These are phyloP conservation scores for Eucalyptus coolabah DNA, from an alignment of 345 rosid species.

Conservation along the genomic window DNA sequence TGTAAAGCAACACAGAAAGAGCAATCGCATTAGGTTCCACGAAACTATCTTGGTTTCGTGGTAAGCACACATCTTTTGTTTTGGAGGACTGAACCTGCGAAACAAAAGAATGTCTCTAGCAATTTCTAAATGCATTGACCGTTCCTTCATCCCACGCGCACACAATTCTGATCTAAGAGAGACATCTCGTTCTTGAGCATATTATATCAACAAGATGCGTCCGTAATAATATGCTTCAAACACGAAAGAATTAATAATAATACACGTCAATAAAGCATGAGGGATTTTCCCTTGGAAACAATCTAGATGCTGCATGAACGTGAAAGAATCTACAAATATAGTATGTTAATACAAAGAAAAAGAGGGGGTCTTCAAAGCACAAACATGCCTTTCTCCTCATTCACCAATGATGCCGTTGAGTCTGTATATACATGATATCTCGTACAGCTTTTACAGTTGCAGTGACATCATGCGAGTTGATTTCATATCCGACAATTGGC, in stretches of 20 bases:
- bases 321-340: background rate
- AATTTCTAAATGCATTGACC: background rate
- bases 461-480: background rate
- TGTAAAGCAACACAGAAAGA: background rate
- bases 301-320: background rate
- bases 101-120: background rate
- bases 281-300: background rate
- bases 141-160: background rate
- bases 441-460: background rate
- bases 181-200: background rate
- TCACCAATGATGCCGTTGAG: background rate
- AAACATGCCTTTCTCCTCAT: background rate
- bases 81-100: background rate
- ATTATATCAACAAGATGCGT: background rate
- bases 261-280: background rate
- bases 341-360: background rate
- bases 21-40: background rate
- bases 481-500: slow-evolving; percentile 57
- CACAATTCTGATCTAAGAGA: background rate
- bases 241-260: background rate
- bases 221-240: background rate
- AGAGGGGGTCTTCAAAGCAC: background rate
- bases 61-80: background rate
- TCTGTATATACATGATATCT: background rate
- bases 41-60: background rate